Evolutionary conservation across 768 basidiomycete genomes (phyloP).

Genomic region (Amanita pallidorosea): DNA sequence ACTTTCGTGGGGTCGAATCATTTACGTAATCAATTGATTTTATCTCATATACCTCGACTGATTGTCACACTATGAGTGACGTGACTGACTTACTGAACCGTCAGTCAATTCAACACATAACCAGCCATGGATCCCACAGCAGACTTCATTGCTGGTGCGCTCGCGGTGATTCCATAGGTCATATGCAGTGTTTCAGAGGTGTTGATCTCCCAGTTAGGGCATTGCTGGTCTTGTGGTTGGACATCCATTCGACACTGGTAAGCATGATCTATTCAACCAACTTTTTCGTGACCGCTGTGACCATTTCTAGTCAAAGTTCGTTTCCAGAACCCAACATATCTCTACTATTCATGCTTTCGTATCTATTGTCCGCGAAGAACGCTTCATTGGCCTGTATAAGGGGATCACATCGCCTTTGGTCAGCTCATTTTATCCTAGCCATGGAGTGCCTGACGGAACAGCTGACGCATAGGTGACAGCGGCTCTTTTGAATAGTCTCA

Average conservation of each 20-base stretch:
- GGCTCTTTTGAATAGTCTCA: slow-evolving; percentile 74
- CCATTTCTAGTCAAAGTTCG: slow-evolving; percentile 60
- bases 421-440: slow-evolving; percentile 11
- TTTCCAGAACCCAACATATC: slow-evolving; percentile 50
- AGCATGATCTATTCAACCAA: background rate
- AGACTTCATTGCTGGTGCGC: slow-evolving; percentile 74
- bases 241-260: slow-evolving; percentile 63
- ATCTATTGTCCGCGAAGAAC: slow-evolving; percentile 64
- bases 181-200: background rate
- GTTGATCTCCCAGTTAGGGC: slow-evolving; percentile 25
- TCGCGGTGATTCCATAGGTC: slow-evolving; percentile 26
- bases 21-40: no score
- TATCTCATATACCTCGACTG: no score
- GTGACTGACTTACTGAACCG: no score
- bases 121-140: slow-evolving; percentile 57
- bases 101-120: no score
- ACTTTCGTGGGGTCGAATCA: no score
- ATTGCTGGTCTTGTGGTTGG: slow-evolving; percentile 59
- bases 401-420: slow-evolving; percentile 78
- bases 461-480: slow-evolving; percentile 40
- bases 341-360: slow-evolving; percentile 56
- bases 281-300: no score
- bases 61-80: no score
- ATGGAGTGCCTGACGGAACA: background rate
- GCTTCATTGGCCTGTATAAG: slow-evolving; percentile 58